Base-by-base conservation (phyloP, 75 land plant species). In the Cunninghamia lanceolata region DNA sequence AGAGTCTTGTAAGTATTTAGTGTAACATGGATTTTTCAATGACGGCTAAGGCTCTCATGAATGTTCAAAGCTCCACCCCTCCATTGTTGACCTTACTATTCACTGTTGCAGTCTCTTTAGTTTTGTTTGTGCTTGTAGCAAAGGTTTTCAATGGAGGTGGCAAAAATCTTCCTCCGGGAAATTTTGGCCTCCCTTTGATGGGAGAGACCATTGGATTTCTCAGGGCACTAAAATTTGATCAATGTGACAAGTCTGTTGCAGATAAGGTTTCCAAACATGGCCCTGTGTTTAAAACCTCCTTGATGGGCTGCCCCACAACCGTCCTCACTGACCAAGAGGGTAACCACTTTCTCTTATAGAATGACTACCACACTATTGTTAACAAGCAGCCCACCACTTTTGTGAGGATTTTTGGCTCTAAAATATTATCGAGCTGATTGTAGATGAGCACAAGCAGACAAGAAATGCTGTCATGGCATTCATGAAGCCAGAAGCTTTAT, bases 191-290 rank as follows among this genome's bases (percentile, higher is more conserved):
- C 15, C 93, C 93, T 0, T 1, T 91, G 30, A 45, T 91, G 9
- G 93, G 93, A n/a, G 93, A 91, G 80, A 85, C 90, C 25, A 4
- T 89, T 40, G 81, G 86, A 75, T 89, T 87, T 84, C 46, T 89
- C 30, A 50, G 50, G 47, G 85, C 89, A 19, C 87, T 59, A 42
- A 83, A 75, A 42, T 2, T 36, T 28, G 82, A 89, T 68, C 52
- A 36, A 80, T 45, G 75, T 25, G 56, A 8, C 4, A 66, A 89
- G 47, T 91, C 88, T 73, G 36, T 89, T 6, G 85, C 87, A 13
- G 40, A 50, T 2, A 85, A 89, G 15, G 68, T 86, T 50, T 47
- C 83, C 70, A 83, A 56, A 47, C 53, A 86, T 82, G 93, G 89
- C 39, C 86, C 85, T 17, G 84, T 88, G 14, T 92, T 92, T 85